phyloP scores from a whole-genome alignment of 108 stramenopile genomes.

The Conticribra weissflogii region DNA sequence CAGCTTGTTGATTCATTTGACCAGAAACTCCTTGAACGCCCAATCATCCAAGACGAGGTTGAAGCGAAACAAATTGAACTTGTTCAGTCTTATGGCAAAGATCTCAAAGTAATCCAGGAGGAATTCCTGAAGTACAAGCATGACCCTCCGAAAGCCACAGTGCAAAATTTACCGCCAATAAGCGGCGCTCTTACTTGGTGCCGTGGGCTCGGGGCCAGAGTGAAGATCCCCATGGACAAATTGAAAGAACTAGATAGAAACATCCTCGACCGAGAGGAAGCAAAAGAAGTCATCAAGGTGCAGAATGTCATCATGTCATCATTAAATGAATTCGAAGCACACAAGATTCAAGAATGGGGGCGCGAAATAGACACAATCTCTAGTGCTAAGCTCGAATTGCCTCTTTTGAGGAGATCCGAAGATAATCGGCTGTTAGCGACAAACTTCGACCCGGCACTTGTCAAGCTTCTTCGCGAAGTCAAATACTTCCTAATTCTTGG shows the following conservation, averaged over 20 bases:
- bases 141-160: slow-evolving; percentile 60
- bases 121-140: slow-evolving; percentile 78
- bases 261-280: slow-evolving; percentile 91
- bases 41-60: slow-evolving; percentile 91
- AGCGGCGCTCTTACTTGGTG: slow-evolving; percentile 90
- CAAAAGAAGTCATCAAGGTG: slow-evolving; percentile 85
- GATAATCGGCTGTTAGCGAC: slow-evolving; percentile 66
- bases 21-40: slow-evolving; percentile 78
- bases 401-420: slow-evolving; percentile 63
- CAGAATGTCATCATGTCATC: slow-evolving; percentile 70
- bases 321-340: slow-evolving; percentile 76
- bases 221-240: slow-evolving; percentile 83
- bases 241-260: slow-evolving; percentile 74
- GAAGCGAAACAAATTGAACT: slow-evolving; percentile 88
- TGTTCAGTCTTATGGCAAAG: slow-evolving; percentile 85
- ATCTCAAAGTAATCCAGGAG: slow-evolving; percentile 87
- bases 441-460: slow-evolving; percentile 91
- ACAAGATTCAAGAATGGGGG: slow-evolving; percentile 85
- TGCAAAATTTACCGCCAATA: slow-evolving; percentile 84
- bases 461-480: slow-evolving; percentile 85
- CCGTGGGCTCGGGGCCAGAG: slow-evolving; percentile 83
- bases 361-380: slow-evolving; percentile 77
- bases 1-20: slow-evolving; percentile 89
- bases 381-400: slow-evolving; percentile 79
- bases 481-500: slow-evolving; percentile 88